Evolutionary conservation across 2,329 filamentous ascomycete genomes (phyloP).

Genomic region (Calonectria fujianensis): DNA sequence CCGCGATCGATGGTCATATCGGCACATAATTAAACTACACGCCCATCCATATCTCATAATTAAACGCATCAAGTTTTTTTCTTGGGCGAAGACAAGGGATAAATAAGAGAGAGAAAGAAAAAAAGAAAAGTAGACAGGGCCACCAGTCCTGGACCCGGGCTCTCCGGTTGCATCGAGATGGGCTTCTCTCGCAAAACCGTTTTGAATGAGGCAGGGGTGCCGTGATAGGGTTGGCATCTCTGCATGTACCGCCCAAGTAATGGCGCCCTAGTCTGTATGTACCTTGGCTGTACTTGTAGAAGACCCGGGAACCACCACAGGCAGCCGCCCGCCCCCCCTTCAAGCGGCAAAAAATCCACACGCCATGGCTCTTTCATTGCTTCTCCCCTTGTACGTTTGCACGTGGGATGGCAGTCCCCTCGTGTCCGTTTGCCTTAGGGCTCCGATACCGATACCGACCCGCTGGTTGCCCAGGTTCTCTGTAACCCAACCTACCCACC

Average conservation of each 20-base stretch:
- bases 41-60: constrained; percentile 12
- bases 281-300: constrained; percentile 15
- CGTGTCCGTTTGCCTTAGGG: constrained; percentile 22
- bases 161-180: constrained; percentile 31
- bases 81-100: not conserved
- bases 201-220: constrained; percentile 28
- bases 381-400: constrained; percentile 30
- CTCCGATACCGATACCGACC: constrained; percentile 35
- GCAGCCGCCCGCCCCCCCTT: not conserved
- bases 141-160: constrained; percentile 26
- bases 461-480: constrained; percentile 31
- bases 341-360: not conserved
- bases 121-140: not conserved
- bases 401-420: constrained; percentile 45
- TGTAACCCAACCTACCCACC: not conserved
- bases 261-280: constrained; percentile 13
- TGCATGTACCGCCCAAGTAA: constrained; percentile 21
- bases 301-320: constrained; percentile 4
- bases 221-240: not conserved
- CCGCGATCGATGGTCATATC: constrained; percentile 16
- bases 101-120: too few species aligned
- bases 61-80: not conserved
- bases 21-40: constrained; percentile 22
- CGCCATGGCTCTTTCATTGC: not conserved
- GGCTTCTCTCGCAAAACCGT: constrained; percentile 24